A percentile compares a stretch with the other conserved stretches of the same genome.
phyloP scores from a whole-genome alignment of 129 eudicot genomes.

The Tanacetum coccineum region DNA sequence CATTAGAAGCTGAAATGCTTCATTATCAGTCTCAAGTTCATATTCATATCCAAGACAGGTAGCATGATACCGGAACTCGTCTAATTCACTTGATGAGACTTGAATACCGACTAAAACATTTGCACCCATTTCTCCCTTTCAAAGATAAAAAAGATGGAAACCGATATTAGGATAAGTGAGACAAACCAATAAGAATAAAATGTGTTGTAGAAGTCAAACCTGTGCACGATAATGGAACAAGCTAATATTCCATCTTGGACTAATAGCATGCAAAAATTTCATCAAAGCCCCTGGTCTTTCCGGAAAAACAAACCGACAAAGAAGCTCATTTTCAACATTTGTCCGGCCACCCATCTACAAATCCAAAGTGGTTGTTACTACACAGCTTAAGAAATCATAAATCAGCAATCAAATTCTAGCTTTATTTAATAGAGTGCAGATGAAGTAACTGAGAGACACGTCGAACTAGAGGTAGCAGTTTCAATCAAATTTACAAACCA shows the following conservation, averaged over 20 bases:
- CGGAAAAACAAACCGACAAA: constrained; percentile 86
- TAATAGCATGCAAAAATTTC: constrained; percentile 81
- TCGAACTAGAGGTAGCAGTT: too few species aligned
- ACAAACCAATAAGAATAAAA: neutral
- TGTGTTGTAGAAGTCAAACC: constrained; percentile 40
- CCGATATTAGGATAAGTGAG: constrained; percentile 4
- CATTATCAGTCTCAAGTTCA: constrained; percentile 56
- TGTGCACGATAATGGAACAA: constrained; percentile 97
- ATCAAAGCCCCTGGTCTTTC: constrained; percentile 93
- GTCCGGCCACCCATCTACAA: constrained; percentile 94
- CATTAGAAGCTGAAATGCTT: constrained; percentile 72
- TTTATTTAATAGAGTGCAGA: too few species aligned
- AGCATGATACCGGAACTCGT: constrained; percentile 62
- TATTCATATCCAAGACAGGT: constrained; percentile 77
- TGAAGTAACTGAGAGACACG: too few species aligned
- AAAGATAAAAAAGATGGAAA: neutral
- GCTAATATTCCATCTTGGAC: constrained; percentile 96
- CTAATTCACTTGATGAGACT: constrained; percentile 51
- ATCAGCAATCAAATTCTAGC: too few species aligned
- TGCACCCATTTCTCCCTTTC: constrained; percentile 90
- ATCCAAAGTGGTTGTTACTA: neutral
- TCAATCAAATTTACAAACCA: too few species aligned
- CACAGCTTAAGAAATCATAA: too few species aligned
- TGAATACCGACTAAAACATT: constrained; percentile 94
- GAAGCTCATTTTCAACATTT: constrained; percentile 68